Evolutionary conservation across 352 stramenopile genomes (phyloP).

Genomic region (Pythium aphanidermatum): DNA sequence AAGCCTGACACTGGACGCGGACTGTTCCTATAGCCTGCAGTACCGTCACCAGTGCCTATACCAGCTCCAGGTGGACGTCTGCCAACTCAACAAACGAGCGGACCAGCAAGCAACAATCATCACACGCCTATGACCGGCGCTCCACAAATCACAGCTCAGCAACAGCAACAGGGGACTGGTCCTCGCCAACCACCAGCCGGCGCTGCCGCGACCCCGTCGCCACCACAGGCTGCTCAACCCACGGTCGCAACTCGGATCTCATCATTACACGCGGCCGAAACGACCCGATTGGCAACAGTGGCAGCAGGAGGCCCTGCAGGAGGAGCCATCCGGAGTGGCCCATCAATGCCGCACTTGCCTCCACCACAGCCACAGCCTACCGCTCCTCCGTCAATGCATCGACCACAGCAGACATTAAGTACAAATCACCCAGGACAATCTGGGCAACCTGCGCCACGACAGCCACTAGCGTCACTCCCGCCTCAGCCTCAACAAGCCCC

Average conservation of each 20-base stretch:
- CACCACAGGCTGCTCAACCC: constrained; percentile 16
- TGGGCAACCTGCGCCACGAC: neutral
- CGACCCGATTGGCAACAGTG: constrained; percentile 12
- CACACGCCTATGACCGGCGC: too few relatives aligned
- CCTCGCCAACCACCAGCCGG: too few relatives aligned
- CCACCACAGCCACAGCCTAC: constrained; percentile 5
- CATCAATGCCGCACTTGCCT: constrained; percentile 9
- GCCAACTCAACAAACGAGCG: too few relatives aligned
- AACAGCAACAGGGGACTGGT: constrained; percentile 7
- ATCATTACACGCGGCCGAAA: constrained; percentile 26
- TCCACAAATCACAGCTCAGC: constrained; percentile 4
- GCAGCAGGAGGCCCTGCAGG: constrained; percentile 2
- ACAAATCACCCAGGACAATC: too few relatives aligned
- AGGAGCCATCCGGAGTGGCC: constrained; percentile 11
- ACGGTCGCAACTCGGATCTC: constrained; percentile 23
- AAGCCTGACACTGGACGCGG: too few relatives aligned
- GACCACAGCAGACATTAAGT: neutral
- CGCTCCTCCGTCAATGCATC: neutral
- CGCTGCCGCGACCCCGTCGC: constrained; percentile 17
- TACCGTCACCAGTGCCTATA: constrained; percentile 6
- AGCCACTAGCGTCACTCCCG: neutral
- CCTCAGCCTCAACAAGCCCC: constrained; percentile 5
- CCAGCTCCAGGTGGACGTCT: constrained; percentile 2
- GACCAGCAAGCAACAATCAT: too few relatives aligned
- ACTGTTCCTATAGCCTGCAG: constrained; percentile 9